Conservation (phyloP, 495 filamentous ascomycete species). For the Daldinia bambusicola region DNA sequence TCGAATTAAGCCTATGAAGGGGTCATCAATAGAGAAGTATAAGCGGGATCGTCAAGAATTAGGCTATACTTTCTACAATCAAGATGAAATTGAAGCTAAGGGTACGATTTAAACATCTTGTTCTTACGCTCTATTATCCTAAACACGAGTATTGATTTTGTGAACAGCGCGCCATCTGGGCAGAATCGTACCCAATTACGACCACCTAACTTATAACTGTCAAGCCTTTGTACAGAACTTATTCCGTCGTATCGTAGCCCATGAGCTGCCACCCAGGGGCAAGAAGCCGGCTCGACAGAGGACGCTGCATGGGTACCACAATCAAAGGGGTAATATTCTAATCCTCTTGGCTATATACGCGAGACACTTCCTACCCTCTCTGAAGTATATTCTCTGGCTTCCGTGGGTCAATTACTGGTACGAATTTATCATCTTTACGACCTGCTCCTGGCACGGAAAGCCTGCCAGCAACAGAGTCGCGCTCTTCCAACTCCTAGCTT, state of each 20-base stretch:
- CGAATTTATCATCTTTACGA: not conserved
- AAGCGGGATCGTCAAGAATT: not conserved
- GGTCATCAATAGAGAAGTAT: not conserved
- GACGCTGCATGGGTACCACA: not conserved
- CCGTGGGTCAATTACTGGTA: constrained; percentile 6
- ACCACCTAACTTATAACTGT: not conserved
- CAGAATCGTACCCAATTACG: not conserved
- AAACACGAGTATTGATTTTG: not conserved
- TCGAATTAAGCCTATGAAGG: not conserved
- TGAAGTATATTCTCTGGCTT: not conserved
- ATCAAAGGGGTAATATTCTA: not conserved
- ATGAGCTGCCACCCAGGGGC: not conserved
- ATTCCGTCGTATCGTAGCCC: not conserved
- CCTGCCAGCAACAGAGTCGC: constrained; percentile 4
- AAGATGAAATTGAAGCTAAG: not conserved
- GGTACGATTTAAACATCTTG: not conserved
- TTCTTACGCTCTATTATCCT: not conserved
- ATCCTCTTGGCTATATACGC: not conserved
- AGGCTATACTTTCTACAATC: not conserved
- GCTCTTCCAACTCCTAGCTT: not conserved
- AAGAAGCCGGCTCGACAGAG: not conserved
- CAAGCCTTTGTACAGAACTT: constrained; percentile 2
- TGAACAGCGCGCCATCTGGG: not conserved
- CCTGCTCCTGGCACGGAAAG: not conserved
- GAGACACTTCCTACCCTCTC: not conserved